Evolutionary conservation across 1,284 basidiomycete species (phyloP), one percentile per base, ranked within the genome.

Genomic region (Rhodotorula sp.): DNA sequence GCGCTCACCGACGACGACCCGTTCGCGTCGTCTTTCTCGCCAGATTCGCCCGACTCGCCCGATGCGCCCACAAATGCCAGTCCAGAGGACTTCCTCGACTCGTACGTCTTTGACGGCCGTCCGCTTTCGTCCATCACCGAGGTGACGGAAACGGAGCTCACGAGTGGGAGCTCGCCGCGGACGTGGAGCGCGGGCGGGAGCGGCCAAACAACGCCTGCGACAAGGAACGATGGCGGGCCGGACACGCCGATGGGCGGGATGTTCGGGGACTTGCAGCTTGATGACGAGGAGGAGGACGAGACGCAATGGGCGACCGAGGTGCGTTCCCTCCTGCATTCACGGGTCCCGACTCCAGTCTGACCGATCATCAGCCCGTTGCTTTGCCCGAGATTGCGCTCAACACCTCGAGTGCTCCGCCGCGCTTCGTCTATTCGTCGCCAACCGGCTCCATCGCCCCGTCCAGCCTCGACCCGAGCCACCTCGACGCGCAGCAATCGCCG

Each of bases 41-140:
- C 53, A 19, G 13, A 29, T 3, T 21, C 19, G 19, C 7, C 61
- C 27, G 6, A 27, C 37, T 29, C 36, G 19, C 9, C 27, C 6
- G 53, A 19, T 2, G 41, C 29, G 22, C 27, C 8, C 39, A 36
- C 2, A n/a, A 64, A 9, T 32, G 29, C 17, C 27, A 53, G 27
- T 41, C 32, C 32, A 1, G 41, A 55, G 25, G 37, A 44, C 62
- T 34, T 50, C 32, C 34, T 56, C 46, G 39, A 41, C 15, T 32
- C 39, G 29, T 62, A 62, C 51, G 27, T 37, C 7, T 5, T 32
- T 13, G 29, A 54, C 10, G 51, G 53, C 13, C n/a, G 53, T 1
- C 62, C 62, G 21, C 62, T 64, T 22, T 55, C 62, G 6, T 21
- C 53, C 53, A 55, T 64, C 53, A 32, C 55, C 39, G 62, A 64